phyloP scores from a whole-genome alignment of 768 basidiomycete species.

The Baorangia bicolor region DNA sequence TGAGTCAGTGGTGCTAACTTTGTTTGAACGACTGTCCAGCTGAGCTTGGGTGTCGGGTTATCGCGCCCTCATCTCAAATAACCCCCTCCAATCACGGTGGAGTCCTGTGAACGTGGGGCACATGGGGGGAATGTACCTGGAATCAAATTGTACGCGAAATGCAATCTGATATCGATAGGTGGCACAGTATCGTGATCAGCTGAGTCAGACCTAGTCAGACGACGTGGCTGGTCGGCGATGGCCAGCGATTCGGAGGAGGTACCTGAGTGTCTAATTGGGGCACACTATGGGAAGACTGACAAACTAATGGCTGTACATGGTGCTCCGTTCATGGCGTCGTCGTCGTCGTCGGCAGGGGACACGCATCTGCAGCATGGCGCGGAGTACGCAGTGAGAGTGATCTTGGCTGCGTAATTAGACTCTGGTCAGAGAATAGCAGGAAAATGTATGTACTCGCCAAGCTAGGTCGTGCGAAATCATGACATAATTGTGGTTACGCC shows the following conservation, averaged over 20 bases:
- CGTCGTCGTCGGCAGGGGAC: conserved; percentile 11
- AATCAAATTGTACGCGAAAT: not conserved
- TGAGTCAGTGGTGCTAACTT: conserved; percentile 14
- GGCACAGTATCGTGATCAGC: not conserved
- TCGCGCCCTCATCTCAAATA: not conserved
- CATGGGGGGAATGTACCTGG: not conserved
- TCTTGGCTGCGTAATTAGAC: conserved; percentile 8
- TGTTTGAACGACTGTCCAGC: not conserved
- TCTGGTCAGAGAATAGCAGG: not conserved
- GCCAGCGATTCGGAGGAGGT: conserved; percentile 25
- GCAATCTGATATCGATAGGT: conserved; percentile 19
- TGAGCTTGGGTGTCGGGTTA: not conserved
- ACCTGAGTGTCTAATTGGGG: conserved; percentile 23
- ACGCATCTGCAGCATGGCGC: conserved; percentile 10
- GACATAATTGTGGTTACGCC: conserved; percentile 20
- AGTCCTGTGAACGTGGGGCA: conserved; percentile 3
- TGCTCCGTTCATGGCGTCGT: not conserved
- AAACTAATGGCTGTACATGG: not conserved
- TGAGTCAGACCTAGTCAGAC: conserved; percentile 10
- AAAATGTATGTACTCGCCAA: conserved; percentile 2
- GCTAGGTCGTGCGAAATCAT: conserved; percentile 24
- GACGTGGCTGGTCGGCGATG: conserved; percentile 18
- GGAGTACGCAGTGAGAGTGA: not conserved
- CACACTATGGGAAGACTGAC: conserved; percentile 9
- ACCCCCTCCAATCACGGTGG: conserved; percentile 6